Percentiles rank a stretch among this genome's conserved stretches.
Conservation (phyloP, 176 grass and related monocot genomes). For the Poa annua region DNA sequence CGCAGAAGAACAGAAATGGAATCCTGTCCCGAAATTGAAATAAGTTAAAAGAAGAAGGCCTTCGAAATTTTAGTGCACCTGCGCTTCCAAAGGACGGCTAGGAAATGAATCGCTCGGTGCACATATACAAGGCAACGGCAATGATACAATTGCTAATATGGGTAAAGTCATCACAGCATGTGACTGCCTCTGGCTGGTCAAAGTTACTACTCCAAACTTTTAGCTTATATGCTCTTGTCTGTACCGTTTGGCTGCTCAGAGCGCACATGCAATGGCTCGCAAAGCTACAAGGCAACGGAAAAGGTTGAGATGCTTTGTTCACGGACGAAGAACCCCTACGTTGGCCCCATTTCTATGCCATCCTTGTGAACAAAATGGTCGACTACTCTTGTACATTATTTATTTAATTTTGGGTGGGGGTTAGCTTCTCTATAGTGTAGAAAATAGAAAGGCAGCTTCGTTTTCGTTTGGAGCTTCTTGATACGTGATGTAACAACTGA, state of each 20-base stretch:
- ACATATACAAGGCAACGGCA: neutral
- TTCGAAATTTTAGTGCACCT: neutral
- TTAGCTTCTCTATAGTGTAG: neutral
- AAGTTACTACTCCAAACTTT: neutral
- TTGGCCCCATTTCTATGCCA: slow-evolving; percentile 25
- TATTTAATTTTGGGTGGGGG: neutral
- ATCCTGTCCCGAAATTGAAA: neutral
- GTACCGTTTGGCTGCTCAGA: neutral
- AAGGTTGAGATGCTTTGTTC: slow-evolving; percentile 8
- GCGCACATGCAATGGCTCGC: slow-evolving; percentile 21
- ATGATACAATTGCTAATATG: neutral
- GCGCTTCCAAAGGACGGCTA: neutral
- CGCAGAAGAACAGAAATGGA: neutral
- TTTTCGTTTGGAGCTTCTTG: neutral
- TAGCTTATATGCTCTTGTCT: slow-evolving; percentile 14
- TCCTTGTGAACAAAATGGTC: slow-evolving; percentile 8
- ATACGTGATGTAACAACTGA: neutral
- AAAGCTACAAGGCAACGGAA: slow-evolving; percentile 1
- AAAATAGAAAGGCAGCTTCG: slow-evolving; percentile 13
- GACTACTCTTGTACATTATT: neutral
- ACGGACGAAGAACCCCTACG: slow-evolving; percentile 8
- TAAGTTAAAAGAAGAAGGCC: neutral
- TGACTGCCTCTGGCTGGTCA: neutral
- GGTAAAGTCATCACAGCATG: neutral
- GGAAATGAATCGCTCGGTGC: neutral